These are phyloP conservation scores for Candida nitratophila DNA, from an alignment of 805 yeast genomes.

Conservation along the genomic window DNA sequence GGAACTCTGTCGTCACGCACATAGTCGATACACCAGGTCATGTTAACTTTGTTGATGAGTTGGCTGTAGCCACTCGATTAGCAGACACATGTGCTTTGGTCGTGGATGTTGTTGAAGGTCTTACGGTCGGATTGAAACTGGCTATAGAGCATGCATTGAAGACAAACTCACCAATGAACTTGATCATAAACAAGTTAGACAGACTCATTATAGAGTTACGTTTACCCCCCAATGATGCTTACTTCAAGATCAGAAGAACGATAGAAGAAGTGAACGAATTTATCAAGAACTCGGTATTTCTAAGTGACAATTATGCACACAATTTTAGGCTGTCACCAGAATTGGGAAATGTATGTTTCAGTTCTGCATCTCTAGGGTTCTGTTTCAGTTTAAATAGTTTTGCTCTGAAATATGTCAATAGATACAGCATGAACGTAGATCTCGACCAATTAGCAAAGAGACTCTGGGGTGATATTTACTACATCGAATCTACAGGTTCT, in stretches of 20 bases:
- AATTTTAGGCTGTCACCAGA: conserved; percentile 47
- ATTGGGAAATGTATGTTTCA: conserved; percentile 62
- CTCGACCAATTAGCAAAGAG: conserved; percentile 40
- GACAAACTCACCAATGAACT: conserved; percentile 42
- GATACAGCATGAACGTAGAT: conserved; percentile 21
- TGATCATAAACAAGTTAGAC: conserved; percentile 79
- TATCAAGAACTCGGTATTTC: conserved; percentile 20
- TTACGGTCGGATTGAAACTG: conserved; percentile 48
- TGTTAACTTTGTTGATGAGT: conserved; percentile 73
- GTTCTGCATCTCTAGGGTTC: conserved; percentile 56
- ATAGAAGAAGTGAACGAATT: conserved; percentile 59
- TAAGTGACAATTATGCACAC: conserved; percentile 19
- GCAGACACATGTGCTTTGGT: conserved; percentile 65
- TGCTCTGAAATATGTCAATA: conserved; percentile 40
- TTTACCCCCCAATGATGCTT: conserved; percentile 69
- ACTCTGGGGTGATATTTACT: conserved; percentile 77
- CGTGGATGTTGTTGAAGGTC: conserved; percentile 83
- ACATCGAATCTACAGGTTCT: conserved; percentile 31
- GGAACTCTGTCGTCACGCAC: conserved; percentile 52
- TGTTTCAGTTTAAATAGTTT: conserved; percentile 65
- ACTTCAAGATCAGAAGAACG: conserved; percentile 52
- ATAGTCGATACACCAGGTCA: conserved; percentile 92
- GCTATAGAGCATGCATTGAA: conserved; percentile 46
- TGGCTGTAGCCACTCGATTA: conserved; percentile 45
- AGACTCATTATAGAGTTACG: conserved; percentile 74